Evolutionary conservation across 176 grass and related monocot genomes (phyloP), one percentile per base, ranked within the genome.

Genomic region (Triticum urartu): DNA sequence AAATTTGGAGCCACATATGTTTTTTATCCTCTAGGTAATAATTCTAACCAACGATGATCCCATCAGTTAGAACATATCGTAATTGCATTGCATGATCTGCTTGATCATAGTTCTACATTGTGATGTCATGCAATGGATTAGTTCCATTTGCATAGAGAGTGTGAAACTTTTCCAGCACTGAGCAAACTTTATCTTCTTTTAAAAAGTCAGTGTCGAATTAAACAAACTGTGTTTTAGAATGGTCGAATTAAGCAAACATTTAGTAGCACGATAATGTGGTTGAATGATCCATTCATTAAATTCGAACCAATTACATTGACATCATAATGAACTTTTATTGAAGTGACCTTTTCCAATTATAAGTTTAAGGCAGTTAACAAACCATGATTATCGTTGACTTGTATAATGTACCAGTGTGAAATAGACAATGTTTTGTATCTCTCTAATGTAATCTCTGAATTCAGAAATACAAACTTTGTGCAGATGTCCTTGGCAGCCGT

Each of bases 401-500:
- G 10, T 10, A 24, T 80, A 7, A 0, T 61, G 14, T 25, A n/a
- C 43, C 25, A 47, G 3, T 90, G 20, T 84, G 47, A 87, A 87
- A 79, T 58, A 7, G 28, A 24, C 9, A 83, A 21, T 2, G 7
- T 28, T 38, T 24, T 90, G 11, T 68, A 63, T 64, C 25, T 75
- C 25, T 67, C 7, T 67, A 67, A 30, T 67, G 13, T 78, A 33
- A 78, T 78, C 62, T 68, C 21, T 68, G 64, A 78, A 85, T 81
- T 84, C 25, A 73, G 25, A 64, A 56, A 73, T 84, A 26, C 59
- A 84, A 87, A 79, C 30, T 61, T 64, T 43, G 14, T 91, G 89
- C 82, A 87, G 89, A 80, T 87, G 48, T 62, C 47, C 65, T 75
- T 72, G 67, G 35, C 64, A 79, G 28, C 13, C 72, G 15, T 76